phyloP scores from a whole-genome alignment of 2,329 filamentous ascomycete species.

The Orbilia brochopaga region DNA sequence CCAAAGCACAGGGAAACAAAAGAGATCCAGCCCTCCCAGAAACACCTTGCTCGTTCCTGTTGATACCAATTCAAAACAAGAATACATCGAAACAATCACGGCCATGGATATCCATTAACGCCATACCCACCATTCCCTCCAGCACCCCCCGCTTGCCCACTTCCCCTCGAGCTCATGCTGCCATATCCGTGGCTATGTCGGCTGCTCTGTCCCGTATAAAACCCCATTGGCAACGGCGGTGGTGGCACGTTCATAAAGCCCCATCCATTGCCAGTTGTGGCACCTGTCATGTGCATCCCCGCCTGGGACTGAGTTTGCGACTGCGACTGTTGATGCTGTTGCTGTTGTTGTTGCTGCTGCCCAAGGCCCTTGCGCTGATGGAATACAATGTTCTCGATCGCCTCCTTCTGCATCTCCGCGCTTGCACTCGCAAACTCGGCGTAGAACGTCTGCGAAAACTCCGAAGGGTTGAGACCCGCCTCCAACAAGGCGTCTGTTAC shows the following conservation, averaged over 20 bases:
- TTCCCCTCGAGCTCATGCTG: constrained; percentile 46
- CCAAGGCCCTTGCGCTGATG: constrained; percentile 42
- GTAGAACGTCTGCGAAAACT: constrained; percentile 35
- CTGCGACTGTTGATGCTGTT: constrained; percentile 9
- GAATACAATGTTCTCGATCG: constrained; percentile 38
- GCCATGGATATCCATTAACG: constrained; percentile 40
- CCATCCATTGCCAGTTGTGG: constrained; percentile 40
- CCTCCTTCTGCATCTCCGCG: constrained; percentile 44
- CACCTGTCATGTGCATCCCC: constrained; percentile 22
- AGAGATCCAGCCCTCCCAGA: constrained; percentile 4
- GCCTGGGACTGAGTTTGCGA: constrained; percentile 10
- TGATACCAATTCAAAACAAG: background rate
- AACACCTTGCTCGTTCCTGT: background rate
- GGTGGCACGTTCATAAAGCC: constrained; percentile 36
- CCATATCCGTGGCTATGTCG: constrained; percentile 42
- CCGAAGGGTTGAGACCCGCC: constrained; percentile 36
- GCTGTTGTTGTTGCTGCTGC: constrained; percentile 22
- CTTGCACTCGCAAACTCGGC: constrained; percentile 42
- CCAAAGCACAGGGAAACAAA: constrained; percentile 3
- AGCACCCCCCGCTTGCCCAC: constrained; percentile 28
- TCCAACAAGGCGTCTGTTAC: constrained; percentile 31
- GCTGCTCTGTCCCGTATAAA: constrained; percentile 45
- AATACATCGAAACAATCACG: constrained; percentile 9
- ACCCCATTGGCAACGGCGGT: constrained; percentile 41
- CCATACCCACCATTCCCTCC: constrained; percentile 28